A percentile compares a stretch with the other conserved stretches of the same genome.
Evolutionary conservation across 805 yeast genomes (phyloP).

Genomic region (Candida stauntonica): DNA sequence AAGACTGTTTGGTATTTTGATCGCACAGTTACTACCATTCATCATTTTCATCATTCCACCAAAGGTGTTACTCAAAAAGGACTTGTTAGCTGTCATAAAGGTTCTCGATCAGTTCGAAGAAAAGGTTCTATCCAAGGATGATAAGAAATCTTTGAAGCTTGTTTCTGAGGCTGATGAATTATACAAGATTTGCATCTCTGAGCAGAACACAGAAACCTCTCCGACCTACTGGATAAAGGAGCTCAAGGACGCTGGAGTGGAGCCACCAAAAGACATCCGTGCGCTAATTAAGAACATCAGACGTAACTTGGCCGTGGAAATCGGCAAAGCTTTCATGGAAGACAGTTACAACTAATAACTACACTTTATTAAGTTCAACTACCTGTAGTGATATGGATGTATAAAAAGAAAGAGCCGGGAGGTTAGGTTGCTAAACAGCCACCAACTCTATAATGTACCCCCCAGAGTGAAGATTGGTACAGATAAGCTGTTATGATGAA

Average conservation of each 20-base stretch:
- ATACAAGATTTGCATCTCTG: constrained; percentile 18
- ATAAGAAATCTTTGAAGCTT: constrained; percentile 15
- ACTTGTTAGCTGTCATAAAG: constrained; percentile 19
- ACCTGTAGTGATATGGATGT: constrained; percentile 7
- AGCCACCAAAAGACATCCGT: constrained; percentile 17
- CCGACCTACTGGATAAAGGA: constrained; percentile 20
- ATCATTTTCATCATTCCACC: constrained; percentile 25
- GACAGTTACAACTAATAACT: constrained; percentile 7
- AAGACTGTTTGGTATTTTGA: constrained; percentile 43
- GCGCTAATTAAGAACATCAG: constrained; percentile 19
- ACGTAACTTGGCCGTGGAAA: constrained; percentile 23
- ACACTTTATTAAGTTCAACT: constrained; percentile 1
- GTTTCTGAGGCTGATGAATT: constrained; percentile 18
- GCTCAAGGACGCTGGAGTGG: constrained; percentile 16
- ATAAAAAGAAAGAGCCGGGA: not conserved
- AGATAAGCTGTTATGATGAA: not conserved
- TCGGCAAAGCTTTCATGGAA: constrained; percentile 25
- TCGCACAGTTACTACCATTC: constrained; percentile 46
- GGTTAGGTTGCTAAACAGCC: not conserved
- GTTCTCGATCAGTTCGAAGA: constrained; percentile 23
- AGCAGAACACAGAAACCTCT: constrained; percentile 1
- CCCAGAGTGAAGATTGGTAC: too few relatives aligned
- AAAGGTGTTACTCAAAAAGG: constrained; percentile 19
- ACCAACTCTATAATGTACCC: too few relatives aligned
- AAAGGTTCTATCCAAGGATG: constrained; percentile 2